Conservation (phyloP, 2,329 filamentous ascomycete genomes). For the Penicillium sp. region DNA sequence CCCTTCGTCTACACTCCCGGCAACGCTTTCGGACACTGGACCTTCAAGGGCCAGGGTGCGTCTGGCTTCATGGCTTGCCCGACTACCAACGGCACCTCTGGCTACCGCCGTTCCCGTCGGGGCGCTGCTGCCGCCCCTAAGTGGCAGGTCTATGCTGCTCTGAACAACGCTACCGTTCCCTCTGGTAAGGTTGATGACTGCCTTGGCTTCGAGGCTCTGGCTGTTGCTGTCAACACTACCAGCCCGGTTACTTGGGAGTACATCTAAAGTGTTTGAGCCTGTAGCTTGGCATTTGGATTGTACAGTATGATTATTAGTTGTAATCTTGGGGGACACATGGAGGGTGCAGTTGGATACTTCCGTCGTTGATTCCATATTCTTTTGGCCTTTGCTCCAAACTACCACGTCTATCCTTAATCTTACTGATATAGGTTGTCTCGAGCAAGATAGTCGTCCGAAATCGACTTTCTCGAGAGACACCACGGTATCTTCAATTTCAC, state of each 20-base stretch:
- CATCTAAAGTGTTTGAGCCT: conserved; percentile 19
- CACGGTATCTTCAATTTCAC: background rate
- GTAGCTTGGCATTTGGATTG: background rate
- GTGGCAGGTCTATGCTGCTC: conserved; percentile 36
- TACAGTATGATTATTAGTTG: background rate
- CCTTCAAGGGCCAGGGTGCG: conserved; percentile 26
- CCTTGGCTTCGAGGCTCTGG: conserved; percentile 31
- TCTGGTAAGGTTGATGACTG: conserved; percentile 32
- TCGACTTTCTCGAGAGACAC: background rate
- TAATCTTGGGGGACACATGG: background rate
- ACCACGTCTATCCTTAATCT: background rate
- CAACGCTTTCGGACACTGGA: conserved; percentile 22
- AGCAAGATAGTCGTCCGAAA: background rate
- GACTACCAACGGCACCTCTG: conserved; percentile 8
- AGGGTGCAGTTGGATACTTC: background rate
- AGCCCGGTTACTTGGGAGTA: conserved; percentile 33
- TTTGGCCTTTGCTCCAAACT: background rate
- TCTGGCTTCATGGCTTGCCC: conserved; percentile 40
- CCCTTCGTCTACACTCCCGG: conserved; percentile 41
- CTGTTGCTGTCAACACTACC: conserved; percentile 19
- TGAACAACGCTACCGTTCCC: conserved; percentile 33
- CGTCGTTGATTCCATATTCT: background rate
- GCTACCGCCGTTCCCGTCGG: conserved; percentile 5
- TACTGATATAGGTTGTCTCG: background rate
- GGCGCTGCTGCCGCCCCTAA: conserved; percentile 8